A percentile compares a stretch with the other conserved stretches of the same genome.
phyloP scores from a whole-genome alignment of 345 rosid species.

The Viola odorata region DNA sequence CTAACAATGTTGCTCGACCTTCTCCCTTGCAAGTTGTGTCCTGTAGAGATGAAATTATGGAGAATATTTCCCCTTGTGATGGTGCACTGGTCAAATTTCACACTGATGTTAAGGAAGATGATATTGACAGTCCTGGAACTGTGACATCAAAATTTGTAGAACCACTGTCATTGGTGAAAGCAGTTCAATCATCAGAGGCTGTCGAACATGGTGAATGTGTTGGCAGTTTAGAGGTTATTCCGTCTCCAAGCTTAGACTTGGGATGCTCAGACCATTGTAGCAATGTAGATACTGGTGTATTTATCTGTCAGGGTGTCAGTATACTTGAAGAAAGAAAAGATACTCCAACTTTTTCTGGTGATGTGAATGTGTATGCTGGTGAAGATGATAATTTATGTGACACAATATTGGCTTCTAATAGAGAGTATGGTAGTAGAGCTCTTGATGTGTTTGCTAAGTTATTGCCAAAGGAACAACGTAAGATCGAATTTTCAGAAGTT shows the following conservation, averaged over 20 bases:
- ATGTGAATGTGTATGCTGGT: slow-evolving; percentile 14
- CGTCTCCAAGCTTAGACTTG: slow-evolving; percentile 12
- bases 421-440: slow-evolving; percentile 50
- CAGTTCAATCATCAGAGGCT: slow-evolving; percentile 21
- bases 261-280: slow-evolving; percentile 16
- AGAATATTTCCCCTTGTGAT: slow-evolving; percentile 28
- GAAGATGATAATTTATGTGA: slow-evolving; percentile 36
- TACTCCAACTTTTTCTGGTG: slow-evolving; percentile 21
- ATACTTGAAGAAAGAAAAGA: slow-evolving; percentile 15
- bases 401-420: slow-evolving; percentile 50
- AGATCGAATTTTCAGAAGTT: slow-evolving; percentile 28
- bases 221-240: slow-evolving; percentile 22
- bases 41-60: slow-evolving; percentile 32
- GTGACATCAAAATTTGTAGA: slow-evolving; percentile 59
- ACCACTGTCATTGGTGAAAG: slow-evolving; percentile 22
- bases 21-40: slow-evolving; percentile 42
- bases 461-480: slow-evolving; percentile 36
- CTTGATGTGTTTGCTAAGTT: slow-evolving; percentile 45
- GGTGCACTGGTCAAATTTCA: slow-evolving; percentile 33
- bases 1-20: slow-evolving; percentile 28
- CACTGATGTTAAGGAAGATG: slow-evolving; percentile 40
- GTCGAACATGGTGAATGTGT: slow-evolving; percentile 22
- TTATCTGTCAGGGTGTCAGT: slow-evolving; percentile 19
- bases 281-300: slow-evolving; percentile 15
- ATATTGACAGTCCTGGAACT: slow-evolving; percentile 59